A percentile compares a stretch with the other conserved stretches of the same genome.
phyloP scores from a whole-genome alignment of 768 basidiomycete species.

The Kwoniella sp. region DNA sequence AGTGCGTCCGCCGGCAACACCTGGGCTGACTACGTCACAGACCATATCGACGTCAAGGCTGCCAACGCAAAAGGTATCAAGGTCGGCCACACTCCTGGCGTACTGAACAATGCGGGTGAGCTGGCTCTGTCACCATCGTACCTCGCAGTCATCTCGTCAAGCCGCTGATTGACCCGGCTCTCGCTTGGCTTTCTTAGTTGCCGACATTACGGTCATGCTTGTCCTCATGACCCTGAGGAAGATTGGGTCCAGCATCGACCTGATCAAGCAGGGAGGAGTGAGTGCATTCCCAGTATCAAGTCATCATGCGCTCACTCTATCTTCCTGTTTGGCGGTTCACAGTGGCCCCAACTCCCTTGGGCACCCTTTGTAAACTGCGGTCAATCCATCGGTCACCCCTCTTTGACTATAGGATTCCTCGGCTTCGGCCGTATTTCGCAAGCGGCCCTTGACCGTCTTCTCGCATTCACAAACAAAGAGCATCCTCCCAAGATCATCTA shows the following conservation, averaged over 20 bases:
- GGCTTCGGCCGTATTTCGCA: conserved; percentile 95
- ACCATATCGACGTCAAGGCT: conserved; percentile 74
- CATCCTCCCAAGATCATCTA: conserved; percentile 46
- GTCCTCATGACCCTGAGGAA: conserved; percentile 91
- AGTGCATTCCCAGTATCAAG: conserved; percentile 30
- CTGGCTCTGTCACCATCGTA: background rate
- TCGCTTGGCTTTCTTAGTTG: conserved; percentile 62
- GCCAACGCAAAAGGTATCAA: conserved; percentile 67
- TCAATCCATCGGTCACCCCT: conserved; percentile 56
- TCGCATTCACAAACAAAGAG: conserved; percentile 66
- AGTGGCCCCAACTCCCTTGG: conserved; percentile 84
- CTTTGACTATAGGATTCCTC: conserved; percentile 76
- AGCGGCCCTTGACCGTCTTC: conserved; percentile 73
- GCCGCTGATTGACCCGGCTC: background rate
- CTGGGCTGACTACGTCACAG: conserved; percentile 58
- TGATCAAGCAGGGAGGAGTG: conserved; percentile 74
- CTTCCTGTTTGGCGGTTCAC: background rate
- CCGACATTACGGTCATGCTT: conserved; percentile 87
- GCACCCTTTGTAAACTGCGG: conserved; percentile 83
- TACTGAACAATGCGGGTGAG: conserved; percentile 84
- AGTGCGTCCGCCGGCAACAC: background rate
- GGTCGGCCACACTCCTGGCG: conserved; percentile 90
- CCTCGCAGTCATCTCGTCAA: background rate
- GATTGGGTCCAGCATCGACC: conserved; percentile 64
- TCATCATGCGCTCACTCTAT: background rate